Evolutionary conservation across 345 rosid genomes (phyloP).

Genomic region (Bretschneidera sinensis): DNA sequence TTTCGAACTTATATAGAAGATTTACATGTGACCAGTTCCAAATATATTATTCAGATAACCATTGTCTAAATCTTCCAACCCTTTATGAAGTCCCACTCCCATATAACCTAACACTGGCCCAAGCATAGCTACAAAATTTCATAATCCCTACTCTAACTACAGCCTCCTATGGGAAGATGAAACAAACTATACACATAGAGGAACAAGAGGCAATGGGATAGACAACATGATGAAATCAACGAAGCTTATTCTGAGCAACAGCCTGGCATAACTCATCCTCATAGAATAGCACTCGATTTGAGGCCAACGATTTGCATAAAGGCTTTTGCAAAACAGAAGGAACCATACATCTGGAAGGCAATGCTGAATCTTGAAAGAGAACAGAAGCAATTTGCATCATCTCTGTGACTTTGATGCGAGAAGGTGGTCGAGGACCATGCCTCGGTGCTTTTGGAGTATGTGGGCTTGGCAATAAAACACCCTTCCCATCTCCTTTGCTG

Average conservation of each 20-base stretch:
- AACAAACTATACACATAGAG: conserved; percentile 51
- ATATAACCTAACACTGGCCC: conserved; percentile 32
- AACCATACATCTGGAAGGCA: conserved; percentile 68
- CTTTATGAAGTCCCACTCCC: conserved; percentile 26
- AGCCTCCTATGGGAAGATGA: conserved; percentile 27
- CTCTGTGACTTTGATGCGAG: conserved; percentile 60
- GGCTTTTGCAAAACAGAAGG: conserved; percentile 82
- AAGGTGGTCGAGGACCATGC: conserved; percentile 89
- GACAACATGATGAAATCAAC: conserved; percentile 29
- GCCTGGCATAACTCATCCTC: conserved; percentile 97
- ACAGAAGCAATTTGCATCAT: conserved; percentile 86
- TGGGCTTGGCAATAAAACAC: conserved; percentile 43
- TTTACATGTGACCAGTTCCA: conserved; percentile 37
- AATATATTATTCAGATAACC: conserved; percentile 25
- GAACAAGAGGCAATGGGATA: conserved; percentile 9
- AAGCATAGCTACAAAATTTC: conserved; percentile 61
- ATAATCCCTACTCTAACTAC: conserved; percentile 36
- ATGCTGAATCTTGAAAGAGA: conserved; percentile 78
- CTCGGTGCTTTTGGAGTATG: conserved; percentile 89
- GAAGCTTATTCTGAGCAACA: conserved; percentile 87
- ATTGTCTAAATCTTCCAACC: conserved; percentile 24
- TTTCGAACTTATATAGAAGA: conserved; percentile 29
- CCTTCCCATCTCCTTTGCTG: conserved; percentile 68
- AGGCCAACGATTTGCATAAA: conserved; percentile 61
- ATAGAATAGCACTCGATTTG: conserved; percentile 76